Percentiles rank a stretch among this genome's conserved stretches.
Conservation (phyloP, 192 early-diverging fungal species). For the Lunasporangiospora selenospora region DNA sequence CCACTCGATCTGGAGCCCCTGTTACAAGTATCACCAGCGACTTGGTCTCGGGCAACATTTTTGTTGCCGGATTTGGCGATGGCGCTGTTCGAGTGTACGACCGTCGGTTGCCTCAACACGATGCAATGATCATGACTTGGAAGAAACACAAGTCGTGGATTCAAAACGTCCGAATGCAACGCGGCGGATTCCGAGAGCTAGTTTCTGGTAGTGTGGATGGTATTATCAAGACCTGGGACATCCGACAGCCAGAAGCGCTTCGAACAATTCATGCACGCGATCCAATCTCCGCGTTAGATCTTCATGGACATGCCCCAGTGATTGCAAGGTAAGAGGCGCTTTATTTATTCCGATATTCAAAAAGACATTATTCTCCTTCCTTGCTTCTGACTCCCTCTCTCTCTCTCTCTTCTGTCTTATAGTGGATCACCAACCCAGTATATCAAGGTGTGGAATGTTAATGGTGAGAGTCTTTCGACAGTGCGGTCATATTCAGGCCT, state of each 20-base stretch:
- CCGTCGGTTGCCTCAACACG: conserved; percentile 55
- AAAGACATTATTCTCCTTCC: background rate
- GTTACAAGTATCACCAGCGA: conserved; percentile 75
- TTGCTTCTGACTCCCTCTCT: background rate
- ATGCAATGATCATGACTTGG: conserved; percentile 64
- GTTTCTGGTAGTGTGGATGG: conserved; percentile 69
- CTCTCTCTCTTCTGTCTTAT: conserved; percentile 1
- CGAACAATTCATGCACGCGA: conserved; percentile 51
- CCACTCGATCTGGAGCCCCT: conserved; percentile 57
- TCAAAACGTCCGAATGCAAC: conserved; percentile 61
- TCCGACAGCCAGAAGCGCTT: conserved; percentile 53
- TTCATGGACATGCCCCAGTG: conserved; percentile 66
- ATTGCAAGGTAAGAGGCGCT: conserved; percentile 57
- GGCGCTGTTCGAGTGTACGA: conserved; percentile 78
- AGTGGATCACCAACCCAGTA: conserved; percentile 50
- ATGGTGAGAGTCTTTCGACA: conserved; percentile 52
- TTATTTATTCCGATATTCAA: conserved; percentile 2
- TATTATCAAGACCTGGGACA: conserved; percentile 69
- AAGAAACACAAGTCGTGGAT: conserved; percentile 69
- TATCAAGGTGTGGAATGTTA: conserved; percentile 66
- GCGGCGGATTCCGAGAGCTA: conserved; percentile 62
- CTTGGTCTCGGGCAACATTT: conserved; percentile 61
- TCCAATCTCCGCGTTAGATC: conserved; percentile 53
- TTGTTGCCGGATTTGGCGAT: conserved; percentile 79
- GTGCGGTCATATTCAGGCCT: conserved; percentile 62